Conservation (phyloP, 495 filamentous ascomycete species). For the Lasiosphaeria ovina region DNA sequence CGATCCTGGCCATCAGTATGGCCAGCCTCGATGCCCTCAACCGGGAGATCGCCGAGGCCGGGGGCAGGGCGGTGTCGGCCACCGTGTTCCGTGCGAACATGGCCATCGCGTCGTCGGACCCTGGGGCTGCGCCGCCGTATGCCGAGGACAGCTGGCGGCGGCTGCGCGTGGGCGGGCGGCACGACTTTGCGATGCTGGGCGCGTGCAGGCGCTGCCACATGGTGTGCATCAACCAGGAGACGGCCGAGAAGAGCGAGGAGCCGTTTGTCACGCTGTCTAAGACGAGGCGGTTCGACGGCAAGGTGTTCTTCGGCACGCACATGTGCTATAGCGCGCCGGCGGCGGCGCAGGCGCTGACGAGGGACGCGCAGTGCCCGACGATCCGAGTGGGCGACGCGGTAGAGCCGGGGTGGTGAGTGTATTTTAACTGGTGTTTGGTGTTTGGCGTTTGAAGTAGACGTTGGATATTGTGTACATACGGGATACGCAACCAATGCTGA, state of each 20-base stretch:
- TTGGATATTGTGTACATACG: not conserved
- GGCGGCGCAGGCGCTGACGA: conserved; percentile 15
- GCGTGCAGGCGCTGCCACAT: conserved; percentile 89
- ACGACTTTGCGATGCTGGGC: conserved; percentile 69
- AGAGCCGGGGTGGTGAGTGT: conserved; percentile 6
- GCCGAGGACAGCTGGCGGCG: conserved; percentile 57
- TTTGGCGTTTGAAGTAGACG: not conserved
- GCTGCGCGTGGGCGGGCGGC: conserved; percentile 45
- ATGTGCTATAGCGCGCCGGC: conserved; percentile 47
- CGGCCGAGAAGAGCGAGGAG: conserved; percentile 72
- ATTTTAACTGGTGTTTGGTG: not conserved
- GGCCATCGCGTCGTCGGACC: conserved; percentile 49
- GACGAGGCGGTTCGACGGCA: conserved; percentile 75
- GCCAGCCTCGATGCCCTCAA: conserved; percentile 80
- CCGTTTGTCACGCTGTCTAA: conserved; percentile 86
- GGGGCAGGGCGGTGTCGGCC: conserved; percentile 58
- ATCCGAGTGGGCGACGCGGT: conserved; percentile 60
- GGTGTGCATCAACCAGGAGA: conserved; percentile 88
- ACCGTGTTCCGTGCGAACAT: conserved; percentile 83
- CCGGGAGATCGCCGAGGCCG: conserved; percentile 57
- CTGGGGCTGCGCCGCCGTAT: conserved; percentile 29
- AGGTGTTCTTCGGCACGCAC: conserved; percentile 85
- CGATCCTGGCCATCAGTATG: conserved; percentile 78
- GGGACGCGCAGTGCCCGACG: conserved; percentile 45
- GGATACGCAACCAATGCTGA: not conserved